These are phyloP conservation scores for Phytophthora capsici DNA, from an alignment of 352 stramenopile genomes.

Conservation along the genomic window DNA sequence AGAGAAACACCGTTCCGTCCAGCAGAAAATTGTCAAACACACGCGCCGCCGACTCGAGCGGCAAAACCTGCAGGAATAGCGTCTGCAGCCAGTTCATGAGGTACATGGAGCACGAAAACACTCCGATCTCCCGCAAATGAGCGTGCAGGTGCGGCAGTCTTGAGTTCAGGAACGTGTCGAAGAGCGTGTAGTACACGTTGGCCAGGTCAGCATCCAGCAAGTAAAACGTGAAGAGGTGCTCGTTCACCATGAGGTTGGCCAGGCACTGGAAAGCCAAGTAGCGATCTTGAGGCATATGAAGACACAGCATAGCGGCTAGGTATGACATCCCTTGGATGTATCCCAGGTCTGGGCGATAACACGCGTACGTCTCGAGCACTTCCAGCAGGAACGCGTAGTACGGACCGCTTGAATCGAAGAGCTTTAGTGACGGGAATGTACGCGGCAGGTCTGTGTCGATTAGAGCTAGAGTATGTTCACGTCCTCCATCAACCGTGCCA, in stretches of 20 bases:
- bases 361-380: conserved; percentile 87
- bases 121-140: conserved; percentile 63
- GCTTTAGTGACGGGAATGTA: conserved; percentile 82
- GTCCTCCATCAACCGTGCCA: conserved; percentile 45
- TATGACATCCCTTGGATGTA: conserved; percentile 94
- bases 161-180: conserved; percentile 69
- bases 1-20: conserved; percentile 86
- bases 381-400: conserved; percentile 83
- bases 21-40: conserved; percentile 89
- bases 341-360: conserved; percentile 85
- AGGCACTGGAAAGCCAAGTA: conserved; percentile 88
- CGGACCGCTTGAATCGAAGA: conserved; percentile 78
- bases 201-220: conserved; percentile 82
- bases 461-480: conserved; percentile 79
- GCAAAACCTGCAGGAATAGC: conserved; percentile 84
- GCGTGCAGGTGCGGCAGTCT: conserved; percentile 56
- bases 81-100: conserved; percentile 92
- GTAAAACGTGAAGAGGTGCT: conserved; percentile 91
- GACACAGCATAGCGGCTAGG: conserved; percentile 80
- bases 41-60: conserved; percentile 72
- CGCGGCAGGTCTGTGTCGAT: conserved; percentile 89
- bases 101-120: conserved; percentile 80
- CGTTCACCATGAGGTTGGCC: conserved; percentile 88
- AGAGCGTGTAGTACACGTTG: conserved; percentile 83
- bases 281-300: conserved; percentile 86